Evolutionary conservation across 306 rosid genomes (phyloP), one percentile per base, ranked within the genome.

Genomic region (Medicago lupulina): DNA sequence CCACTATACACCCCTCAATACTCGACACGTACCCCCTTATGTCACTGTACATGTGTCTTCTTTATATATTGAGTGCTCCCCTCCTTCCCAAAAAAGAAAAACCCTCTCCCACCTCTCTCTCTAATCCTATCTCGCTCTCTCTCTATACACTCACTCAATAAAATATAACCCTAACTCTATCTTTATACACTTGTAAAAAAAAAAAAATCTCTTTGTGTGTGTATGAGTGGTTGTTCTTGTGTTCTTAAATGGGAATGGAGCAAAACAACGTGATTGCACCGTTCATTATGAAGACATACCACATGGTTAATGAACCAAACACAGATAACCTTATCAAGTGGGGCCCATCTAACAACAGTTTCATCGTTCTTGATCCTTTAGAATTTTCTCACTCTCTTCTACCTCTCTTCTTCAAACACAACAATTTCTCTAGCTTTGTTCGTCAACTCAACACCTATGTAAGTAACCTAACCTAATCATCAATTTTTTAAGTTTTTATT

Each of bases 361-460:
- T 95, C 98, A 74, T 90, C 86, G 97, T 95, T 76, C 28, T 83
- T 77, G 97, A 95, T 59, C 96, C 98, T 0, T 59, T 88, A 17
- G 90, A 89, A 14, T 91, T 92, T 81, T 90, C 97, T 0, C 91
- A 87, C 76, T 54, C 80, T 9, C 86, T 95, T 17, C 81, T 95
- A 6, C 97, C 98, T 34, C 87, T 83, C 6, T 92, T 83, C 72
- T 94, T 94, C 96, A 94, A 94, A 76, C 98, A 94, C 83, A 94
- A 92, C 88, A 94, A 94, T 41, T 94, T 94, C 84, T 92, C 97
- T 67, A 92, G 97, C 83, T 92, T 94, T 70, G 94, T 93, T 70
- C 94, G 98, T 9, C 98, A 93, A 75, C 98, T 94, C 86, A 94
- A 94, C 67, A 94, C 97, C 17, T 94, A 94, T 17, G 98, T 94